These are phyloP conservation scores for Phytopythium vexans DNA, from an alignment of 352 stramenopile genomes.

Conservation along the genomic window DNA sequence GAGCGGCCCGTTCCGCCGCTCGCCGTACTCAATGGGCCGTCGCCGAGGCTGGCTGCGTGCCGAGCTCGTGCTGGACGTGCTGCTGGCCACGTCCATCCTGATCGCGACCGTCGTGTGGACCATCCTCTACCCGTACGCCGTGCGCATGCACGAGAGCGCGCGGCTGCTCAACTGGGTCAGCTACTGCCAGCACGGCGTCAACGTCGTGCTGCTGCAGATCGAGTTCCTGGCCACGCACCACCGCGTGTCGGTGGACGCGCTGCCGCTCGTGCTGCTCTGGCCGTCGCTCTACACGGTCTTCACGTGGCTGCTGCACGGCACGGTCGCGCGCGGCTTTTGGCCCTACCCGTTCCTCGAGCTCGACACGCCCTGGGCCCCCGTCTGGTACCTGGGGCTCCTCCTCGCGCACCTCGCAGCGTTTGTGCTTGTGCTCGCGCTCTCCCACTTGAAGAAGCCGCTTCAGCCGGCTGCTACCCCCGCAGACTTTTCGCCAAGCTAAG, in stretches of 20 bases:
- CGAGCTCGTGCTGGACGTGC: constrained; percentile 67
- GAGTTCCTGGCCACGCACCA: constrained; percentile 61
- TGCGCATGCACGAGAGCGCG: constrained; percentile 39
- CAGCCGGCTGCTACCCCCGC: background rate
- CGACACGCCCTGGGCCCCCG: constrained; percentile 62
- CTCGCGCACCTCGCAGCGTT: constrained; percentile 42
- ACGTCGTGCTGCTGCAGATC: constrained; percentile 64
- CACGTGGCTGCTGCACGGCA: constrained; percentile 74
- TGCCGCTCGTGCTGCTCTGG: constrained; percentile 64
- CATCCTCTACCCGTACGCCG: constrained; percentile 68
- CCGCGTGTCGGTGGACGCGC: constrained; percentile 44
- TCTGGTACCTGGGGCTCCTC: constrained; percentile 69
- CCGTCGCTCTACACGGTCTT: constrained; percentile 66
- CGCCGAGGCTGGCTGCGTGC: constrained; percentile 43
- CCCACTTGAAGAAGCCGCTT: constrained; percentile 28
- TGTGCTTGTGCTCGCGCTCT: constrained; percentile 37
- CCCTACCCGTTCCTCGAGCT: constrained; percentile 78
- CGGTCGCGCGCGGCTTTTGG: constrained; percentile 64
- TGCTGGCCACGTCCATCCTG: constrained; percentile 59
- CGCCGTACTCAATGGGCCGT: constrained; percentile 6
- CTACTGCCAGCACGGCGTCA: constrained; percentile 76
- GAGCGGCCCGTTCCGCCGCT: constrained; percentile 8
- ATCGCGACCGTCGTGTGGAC: constrained; percentile 72
- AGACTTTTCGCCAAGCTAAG: background rate
- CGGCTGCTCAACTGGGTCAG: constrained; percentile 71